Percentiles rank a stretch among this genome's conserved stretches.
These are phyloP conservation scores for Castanospermum australe DNA, from an alignment of 306 rosid genomes.

Conservation along the genomic window DNA sequence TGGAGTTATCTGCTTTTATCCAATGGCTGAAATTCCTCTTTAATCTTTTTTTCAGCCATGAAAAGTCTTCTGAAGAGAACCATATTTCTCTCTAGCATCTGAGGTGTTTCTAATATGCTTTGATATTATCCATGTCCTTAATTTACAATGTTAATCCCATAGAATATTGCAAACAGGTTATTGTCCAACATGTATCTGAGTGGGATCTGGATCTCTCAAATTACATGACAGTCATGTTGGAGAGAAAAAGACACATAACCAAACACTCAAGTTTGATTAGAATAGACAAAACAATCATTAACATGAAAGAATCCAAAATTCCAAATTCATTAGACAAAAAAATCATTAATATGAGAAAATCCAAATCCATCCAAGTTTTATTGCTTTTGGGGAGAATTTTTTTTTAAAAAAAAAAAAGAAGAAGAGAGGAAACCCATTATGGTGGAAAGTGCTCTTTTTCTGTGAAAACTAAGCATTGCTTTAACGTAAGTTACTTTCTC, in stretches of 20 bases:
- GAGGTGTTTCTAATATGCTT: conserved; percentile 6
- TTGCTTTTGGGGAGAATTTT: neutral
- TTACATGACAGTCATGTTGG: neutral
- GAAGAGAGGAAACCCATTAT: neutral
- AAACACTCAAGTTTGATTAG: conserved; percentile 3
- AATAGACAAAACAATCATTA: neutral
- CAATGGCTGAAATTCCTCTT: conserved; percentile 6
- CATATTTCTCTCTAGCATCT: conserved; percentile 1
- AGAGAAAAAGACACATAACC: neutral
- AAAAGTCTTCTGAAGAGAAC: neutral
- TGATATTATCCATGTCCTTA: conserved; percentile 3
- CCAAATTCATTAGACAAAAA: neutral
- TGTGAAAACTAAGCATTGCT: neutral
- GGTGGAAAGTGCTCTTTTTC: neutral
- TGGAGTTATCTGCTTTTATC: neutral
- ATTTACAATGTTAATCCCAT: neutral
- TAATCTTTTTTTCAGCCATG: neutral
- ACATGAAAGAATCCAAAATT: neutral
- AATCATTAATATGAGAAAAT: neutral
- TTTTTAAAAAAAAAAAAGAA: too few species aligned
- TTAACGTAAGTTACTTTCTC: neutral
- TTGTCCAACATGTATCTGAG: neutral
- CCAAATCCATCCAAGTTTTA: neutral
- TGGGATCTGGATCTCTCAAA: neutral
- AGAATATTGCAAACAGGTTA: neutral